These are phyloP conservation scores for Calonectria pseudoturangicola DNA, from an alignment of 2,329 filamentous ascomycete genomes.

Conservation along the genomic window DNA sequence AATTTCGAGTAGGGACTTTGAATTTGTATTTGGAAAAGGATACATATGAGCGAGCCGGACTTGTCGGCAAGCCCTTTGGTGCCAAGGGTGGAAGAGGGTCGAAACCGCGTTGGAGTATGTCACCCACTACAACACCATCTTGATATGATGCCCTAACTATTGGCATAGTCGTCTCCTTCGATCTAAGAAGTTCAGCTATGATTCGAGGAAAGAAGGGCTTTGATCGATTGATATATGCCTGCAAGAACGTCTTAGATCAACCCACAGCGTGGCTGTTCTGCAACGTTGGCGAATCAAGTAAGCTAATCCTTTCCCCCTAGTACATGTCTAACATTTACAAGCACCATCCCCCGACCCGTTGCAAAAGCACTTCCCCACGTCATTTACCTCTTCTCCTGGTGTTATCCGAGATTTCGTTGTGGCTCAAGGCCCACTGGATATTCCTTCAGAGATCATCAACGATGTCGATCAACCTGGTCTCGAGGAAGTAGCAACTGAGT, in stretches of 20 bases:
- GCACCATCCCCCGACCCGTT: slow-evolving; percentile 71
- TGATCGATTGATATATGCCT: slow-evolving; percentile 85
- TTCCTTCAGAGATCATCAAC: slow-evolving; percentile 55
- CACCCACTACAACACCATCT: not conserved
- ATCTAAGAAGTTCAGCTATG: slow-evolving; percentile 86
- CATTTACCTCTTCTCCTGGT: slow-evolving; percentile 60
- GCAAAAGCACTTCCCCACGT: slow-evolving; percentile 64
- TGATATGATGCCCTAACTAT: slow-evolving; percentile 41
- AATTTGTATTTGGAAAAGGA: slow-evolving; percentile 87
- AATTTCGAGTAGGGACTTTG: slow-evolving; percentile 74
- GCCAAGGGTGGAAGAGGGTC: slow-evolving; percentile 74
- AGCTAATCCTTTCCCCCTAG: slow-evolving; percentile 24
- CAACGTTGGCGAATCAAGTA: slow-evolving; percentile 68
- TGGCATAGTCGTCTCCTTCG: slow-evolving; percentile 80
- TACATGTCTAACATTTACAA: slow-evolving; percentile 56
- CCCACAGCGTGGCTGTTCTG: slow-evolving; percentile 87
- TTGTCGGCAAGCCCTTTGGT: slow-evolving; percentile 82
- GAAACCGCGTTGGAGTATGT: slow-evolving; percentile 84
- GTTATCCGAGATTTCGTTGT: slow-evolving; percentile 45
- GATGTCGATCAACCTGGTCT: slow-evolving; percentile 68
- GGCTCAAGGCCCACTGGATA: slow-evolving; percentile 51
- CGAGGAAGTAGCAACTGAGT: slow-evolving; percentile 77
- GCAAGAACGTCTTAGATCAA: slow-evolving; percentile 82
- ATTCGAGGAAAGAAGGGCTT: slow-evolving; percentile 89
- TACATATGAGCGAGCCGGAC: slow-evolving; percentile 87